A percentile compares a stretch with the other conserved stretches of the same genome.
These are phyloP conservation scores for Jamesozyma spencerorum DNA, from an alignment of 805 yeast species.

Conservation along the genomic window DNA sequence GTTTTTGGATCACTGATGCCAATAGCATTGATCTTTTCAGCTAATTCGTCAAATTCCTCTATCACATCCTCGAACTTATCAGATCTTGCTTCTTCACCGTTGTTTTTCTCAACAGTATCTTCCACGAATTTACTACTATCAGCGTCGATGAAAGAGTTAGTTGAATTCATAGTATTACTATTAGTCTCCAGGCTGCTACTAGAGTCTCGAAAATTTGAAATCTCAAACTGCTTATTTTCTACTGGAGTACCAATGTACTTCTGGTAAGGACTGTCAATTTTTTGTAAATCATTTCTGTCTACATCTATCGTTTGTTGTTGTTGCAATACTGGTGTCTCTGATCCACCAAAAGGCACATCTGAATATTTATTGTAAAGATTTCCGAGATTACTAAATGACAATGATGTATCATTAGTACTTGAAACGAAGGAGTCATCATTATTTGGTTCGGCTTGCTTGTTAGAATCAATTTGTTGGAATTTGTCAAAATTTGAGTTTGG, in stretches of 20 bases:
- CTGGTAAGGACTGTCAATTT: constrained; percentile 19
- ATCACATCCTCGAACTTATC: constrained; percentile 2
- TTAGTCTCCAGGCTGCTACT: constrained; percentile 12
- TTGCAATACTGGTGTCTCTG: background rate
- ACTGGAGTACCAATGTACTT: constrained; percentile 18
- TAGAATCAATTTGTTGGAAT: background rate
- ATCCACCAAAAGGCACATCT: constrained; percentile 1
- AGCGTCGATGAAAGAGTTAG: background rate
- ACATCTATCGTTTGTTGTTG: background rate
- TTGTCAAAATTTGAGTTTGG: constrained; percentile 1
- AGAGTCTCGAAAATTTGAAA: constrained; percentile 19
- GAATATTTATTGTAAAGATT: constrained; percentile 5
- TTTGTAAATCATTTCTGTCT: background rate
- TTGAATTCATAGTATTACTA: constrained; percentile 4
- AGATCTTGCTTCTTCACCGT: background rate
- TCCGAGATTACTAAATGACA: background rate
- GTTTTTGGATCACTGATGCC: constrained; percentile 7
- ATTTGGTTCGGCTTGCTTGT: background rate
- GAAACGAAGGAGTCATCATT: too few species aligned
- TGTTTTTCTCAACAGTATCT: background rate
- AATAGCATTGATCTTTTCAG: constrained; percentile 16
- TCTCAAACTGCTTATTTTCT: constrained; percentile 16
- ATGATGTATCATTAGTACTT: too few species aligned
- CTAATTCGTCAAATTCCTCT: constrained; percentile 14
- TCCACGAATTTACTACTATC: too few species aligned